Base-by-base conservation (phyloP, 768 basidiomycete species). In the Boletus reticuloceps region DNA sequence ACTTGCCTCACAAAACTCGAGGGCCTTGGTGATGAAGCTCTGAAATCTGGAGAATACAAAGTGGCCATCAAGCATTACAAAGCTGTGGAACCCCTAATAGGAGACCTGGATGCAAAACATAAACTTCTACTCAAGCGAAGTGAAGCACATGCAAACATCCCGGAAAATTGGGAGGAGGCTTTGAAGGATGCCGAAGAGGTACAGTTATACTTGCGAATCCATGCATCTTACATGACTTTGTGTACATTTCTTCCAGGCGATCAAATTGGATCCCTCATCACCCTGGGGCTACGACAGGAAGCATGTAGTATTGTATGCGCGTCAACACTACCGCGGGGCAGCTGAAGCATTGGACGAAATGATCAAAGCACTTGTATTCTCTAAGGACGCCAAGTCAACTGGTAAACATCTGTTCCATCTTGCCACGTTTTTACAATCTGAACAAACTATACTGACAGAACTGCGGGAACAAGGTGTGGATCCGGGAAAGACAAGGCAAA, bases 221-320 rank as follows among this genome's bases (percentile, higher is more conserved):
- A 5, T 32, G 10, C 0, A 5, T 31, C 6, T 31, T 25, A 13
- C 20, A 4, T 48, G 25, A 44, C 16, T 19, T 2, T 20, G 36
- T 29, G 4, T 14, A n/a, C 5, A 10, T 25, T 16, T 31, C 14
- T 51, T 17, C 9, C 17, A 64, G 63, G 64, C 64, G 12, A 45
- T 64, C 41, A 38, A 3, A 37, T 27, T 65, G 1, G 47, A 64
- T 34, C 14, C 43, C 19, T 54, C 4, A 0, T 62, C 63, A 4
- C 63, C 59, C 5, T 53, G 59, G 59, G 63, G 63, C 10, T 48
- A 64, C 11, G 52, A 64, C 20, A 50, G 41, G 45, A 59, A n/a
- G 27, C 55, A 65, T 19, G 29, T 3, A 7, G 64, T 51, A 14
- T 16, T 62, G 17, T 52, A 53, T 34, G 12, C 20, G 6, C 11